Evolutionary conservation across 2,329 filamentous ascomycete genomes (phyloP).

Genomic region (Elsinoe ampelina): DNA sequence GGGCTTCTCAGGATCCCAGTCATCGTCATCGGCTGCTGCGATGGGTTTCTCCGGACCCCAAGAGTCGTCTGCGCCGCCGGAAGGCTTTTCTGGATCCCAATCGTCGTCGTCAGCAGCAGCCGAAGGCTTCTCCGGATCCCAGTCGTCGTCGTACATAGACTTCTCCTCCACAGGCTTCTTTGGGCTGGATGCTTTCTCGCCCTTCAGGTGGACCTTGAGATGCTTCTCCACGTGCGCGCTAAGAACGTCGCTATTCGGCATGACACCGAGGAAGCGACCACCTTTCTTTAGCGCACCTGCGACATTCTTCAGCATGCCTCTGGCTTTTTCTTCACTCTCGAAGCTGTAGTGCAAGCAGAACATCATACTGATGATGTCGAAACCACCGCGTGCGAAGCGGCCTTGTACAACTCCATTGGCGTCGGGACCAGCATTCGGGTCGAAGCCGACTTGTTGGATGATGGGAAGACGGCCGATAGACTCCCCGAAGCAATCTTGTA

Average conservation of each 20-base stretch:
- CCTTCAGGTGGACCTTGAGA: slow-evolving; percentile 42
- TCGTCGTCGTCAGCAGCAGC: slow-evolving; percentile 25
- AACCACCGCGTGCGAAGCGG: slow-evolving; percentile 62
- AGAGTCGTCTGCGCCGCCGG: slow-evolving; percentile 31
- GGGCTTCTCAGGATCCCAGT: slow-evolving; percentile 34
- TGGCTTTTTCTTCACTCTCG: slow-evolving; percentile 79
- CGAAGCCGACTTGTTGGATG: slow-evolving; percentile 78
- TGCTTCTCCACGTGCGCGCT: slow-evolving; percentile 67
- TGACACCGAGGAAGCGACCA: slow-evolving; percentile 86
- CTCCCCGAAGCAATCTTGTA: slow-evolving; percentile 88
- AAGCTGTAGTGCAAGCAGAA: slow-evolving; percentile 99
- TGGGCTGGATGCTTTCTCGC: slow-evolving; percentile 30
- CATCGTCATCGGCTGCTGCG: slow-evolving; percentile 24
- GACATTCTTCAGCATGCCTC: slow-evolving; percentile 88
- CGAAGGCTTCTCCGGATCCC: slow-evolving; percentile 35
- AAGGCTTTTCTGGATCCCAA: slow-evolving; percentile 22
- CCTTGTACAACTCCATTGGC: slow-evolving; percentile 49
- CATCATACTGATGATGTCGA: slow-evolving; percentile 98
- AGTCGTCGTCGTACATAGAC: slow-evolving; percentile 24
- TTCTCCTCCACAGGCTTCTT: slow-evolving; percentile 26
- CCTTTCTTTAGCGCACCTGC: slow-evolving; percentile 85
- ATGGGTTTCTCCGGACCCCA: slow-evolving; percentile 37
- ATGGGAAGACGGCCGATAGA: slow-evolving; percentile 73
- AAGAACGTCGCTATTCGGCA: slow-evolving; percentile 93
- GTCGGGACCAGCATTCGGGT: slow-evolving; percentile 55